Base-by-base conservation (phyloP, 2,329 filamentous ascomycete genomes). In the Setomelanomma holmii region DNA sequence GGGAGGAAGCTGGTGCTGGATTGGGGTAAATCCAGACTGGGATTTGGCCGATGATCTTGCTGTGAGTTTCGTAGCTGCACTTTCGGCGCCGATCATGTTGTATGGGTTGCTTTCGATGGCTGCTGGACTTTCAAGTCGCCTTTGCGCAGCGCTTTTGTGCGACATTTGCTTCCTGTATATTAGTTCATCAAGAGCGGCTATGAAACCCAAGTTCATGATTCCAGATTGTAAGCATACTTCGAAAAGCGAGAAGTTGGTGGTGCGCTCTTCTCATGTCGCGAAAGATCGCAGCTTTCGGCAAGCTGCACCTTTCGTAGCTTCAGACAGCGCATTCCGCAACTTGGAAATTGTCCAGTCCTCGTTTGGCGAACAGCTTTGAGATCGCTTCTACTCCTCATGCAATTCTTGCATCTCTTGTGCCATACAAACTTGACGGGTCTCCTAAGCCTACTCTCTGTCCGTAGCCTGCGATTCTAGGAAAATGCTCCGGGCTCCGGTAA, bases 1-100 rank as follows among this genome's bases (percentile, higher is more conserved):
- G 63, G 63, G 6, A 49, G 53, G 17, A 27, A 45, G 5, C 38
- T 64, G 4, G 49, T 63, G 33, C 34, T 66, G 17, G 63, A 66
- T 38, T 52, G 53, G 49, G 46, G 21, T 19, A 44, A 33, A 14
- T 35, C 41, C 24, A 52, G 47, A 16, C 56, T 62, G 24, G 58
- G 56, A 6, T 53, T 64, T 45, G 49, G 20, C 19, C 30, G 21
- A 8, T 56, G n/a, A 34, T 7, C n/a, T n/a, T n/a, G n/a, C n/a
- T n/a, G n/a, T n/a, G n/a, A n/a, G n/a, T n/a, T n/a, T n/a, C n/a
- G n/a, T n/a, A n/a, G n/a, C n/a, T n/a, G n/a, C n/a, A n/a, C n/a
- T n/a, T n/a, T n/a, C n/a, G n/a, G n/a, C n/a, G n/a, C n/a, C n/a
- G 7, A 7, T 30, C 24, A 30, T 30, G 24, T 30, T n/a, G n/a